Base-by-base conservation (phyloP, 2,329 filamentous ascomycete genomes). In the Tolypocladium pustulatum region DNA sequence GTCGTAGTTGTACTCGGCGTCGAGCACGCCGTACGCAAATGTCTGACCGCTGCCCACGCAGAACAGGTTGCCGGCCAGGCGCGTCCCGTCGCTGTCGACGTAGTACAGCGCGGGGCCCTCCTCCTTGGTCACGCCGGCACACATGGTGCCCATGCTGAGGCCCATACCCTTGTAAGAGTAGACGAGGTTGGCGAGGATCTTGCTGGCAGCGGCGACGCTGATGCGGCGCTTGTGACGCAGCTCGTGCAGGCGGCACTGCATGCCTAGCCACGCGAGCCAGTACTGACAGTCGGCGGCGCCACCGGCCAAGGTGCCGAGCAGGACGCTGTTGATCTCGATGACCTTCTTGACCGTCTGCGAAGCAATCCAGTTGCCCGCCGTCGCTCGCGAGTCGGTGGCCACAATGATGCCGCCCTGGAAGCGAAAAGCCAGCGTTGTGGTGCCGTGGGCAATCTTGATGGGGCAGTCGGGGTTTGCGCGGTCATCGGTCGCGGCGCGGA, bases 291-390 rank as follows among this genome's bases (percentile, higher is more conserved):
- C 94, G 75, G 94, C 94, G 71, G 94, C 94, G 77, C 94, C 94
- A 75, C 94, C 94, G 63, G 94, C 94, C 93, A 99, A 96, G 66
- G 94, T 99, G 65, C 94, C 94, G 69, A 99, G 78, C 76, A 99
- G 82, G 75, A 88, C 89, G 76, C 82, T 90, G 81, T 96, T 96
- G 81, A 96, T 96, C 82, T 96, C 91, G 72, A 99, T 97, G 67
- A 99, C 94, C 83, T 99, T 99, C 86, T 99, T 99, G 72, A 99
- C 94, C 57, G 94, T 99, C 82, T 99, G 94, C 78, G 90, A 96
- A 65, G 94, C 94, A 76, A 99, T 99, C 94, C 94, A 99, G 84
- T 94, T 95, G 70, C 94, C 94, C 36, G 94, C 93, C 54, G 94
- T 96, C 61, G 94, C 94, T 78, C 94, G 87, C 61, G 94, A 99